A percentile compares a stretch with the other conserved stretches of the same genome.
Evolutionary conservation across 345 rosid species (phyloP).

Genomic region (Geranium brycei): DNA sequence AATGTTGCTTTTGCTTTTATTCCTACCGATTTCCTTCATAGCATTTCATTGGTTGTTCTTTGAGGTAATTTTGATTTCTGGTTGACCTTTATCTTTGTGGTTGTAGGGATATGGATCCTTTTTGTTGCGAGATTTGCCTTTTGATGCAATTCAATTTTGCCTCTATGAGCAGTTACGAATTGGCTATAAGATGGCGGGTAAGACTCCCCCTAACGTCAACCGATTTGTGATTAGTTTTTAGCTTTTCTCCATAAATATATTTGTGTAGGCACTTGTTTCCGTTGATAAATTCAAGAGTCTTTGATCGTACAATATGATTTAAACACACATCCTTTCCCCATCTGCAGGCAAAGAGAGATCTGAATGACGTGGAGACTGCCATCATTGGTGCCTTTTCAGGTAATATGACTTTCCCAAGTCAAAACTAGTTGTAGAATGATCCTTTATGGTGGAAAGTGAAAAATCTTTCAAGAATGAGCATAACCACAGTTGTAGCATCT

Average conservation of each 20-base stretch:
- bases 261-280: too few relatives aligned
- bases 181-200: constrained; percentile 70
- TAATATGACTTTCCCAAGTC: constrained; percentile 11
- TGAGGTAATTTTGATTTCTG: not conserved
- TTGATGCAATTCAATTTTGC: constrained; percentile 95
- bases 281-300: too few relatives aligned
- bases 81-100: constrained; percentile 1
- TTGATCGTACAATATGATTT: too few relatives aligned
- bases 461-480: too few relatives aligned
- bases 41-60: too few relatives aligned
- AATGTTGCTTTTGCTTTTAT: too few relatives aligned
- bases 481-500: too few relatives aligned
- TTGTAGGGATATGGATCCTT: constrained; percentile 83
- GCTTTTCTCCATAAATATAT: too few relatives aligned
- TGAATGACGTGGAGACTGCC: constrained; percentile 85
- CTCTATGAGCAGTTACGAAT: constrained; percentile 86
- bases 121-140: constrained; percentile 79
- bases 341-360: constrained; percentile 65
- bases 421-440: too few relatives aligned
- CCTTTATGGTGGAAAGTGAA: too few relatives aligned
- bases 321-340: not conserved
- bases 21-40: too few relatives aligned
- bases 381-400: constrained; percentile 87
- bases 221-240: too few relatives aligned
- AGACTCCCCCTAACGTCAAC: constrained; percentile 6